phyloP scores from a whole-genome alignment of 306 rosid species.

The Pyrus communis region DNA sequence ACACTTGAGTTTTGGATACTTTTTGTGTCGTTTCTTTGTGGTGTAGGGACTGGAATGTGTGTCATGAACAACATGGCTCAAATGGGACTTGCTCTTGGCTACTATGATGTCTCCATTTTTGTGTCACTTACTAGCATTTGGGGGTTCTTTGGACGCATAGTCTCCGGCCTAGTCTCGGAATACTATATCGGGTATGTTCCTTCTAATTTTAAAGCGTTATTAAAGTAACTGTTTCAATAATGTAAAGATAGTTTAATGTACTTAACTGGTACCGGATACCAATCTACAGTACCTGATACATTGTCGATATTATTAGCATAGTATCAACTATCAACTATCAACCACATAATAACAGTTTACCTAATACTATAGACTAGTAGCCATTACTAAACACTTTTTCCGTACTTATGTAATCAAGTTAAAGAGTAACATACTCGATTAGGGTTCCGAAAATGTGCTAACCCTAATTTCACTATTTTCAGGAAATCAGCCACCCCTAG shows the following conservation, averaged over 20 bases:
- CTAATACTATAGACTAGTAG: background rate
- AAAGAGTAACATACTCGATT: background rate
- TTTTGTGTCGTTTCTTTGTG: conserved; percentile 11
- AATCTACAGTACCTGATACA: background rate
- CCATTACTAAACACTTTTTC: background rate
- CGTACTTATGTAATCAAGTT: background rate
- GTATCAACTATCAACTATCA: no score
- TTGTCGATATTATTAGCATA: background rate
- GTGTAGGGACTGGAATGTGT: conserved; percentile 19
- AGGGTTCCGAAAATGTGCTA: background rate
- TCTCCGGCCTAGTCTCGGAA: background rate
- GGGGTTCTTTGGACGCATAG: conserved; percentile 10
- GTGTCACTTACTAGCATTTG: conserved; percentile 38
- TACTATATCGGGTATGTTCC: background rate
- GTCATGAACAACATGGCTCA: conserved; percentile 50
- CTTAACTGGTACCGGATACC: background rate
- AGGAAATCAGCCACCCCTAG: conserved; percentile 7
- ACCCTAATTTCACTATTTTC: background rate
- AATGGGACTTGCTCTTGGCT: conserved; percentile 41
- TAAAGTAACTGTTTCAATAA: no score
- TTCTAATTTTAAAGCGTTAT: background rate
- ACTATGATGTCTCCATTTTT: conserved; percentile 32
- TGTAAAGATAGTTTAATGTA: no score
- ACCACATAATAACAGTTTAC: background rate
- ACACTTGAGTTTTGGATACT: conserved; percentile 8